A percentile compares a stretch with the other conserved stretches of the same genome.
phyloP scores from a whole-genome alignment of 2,329 filamentous ascomycete species.

The Parastagonospora avenae region DNA sequence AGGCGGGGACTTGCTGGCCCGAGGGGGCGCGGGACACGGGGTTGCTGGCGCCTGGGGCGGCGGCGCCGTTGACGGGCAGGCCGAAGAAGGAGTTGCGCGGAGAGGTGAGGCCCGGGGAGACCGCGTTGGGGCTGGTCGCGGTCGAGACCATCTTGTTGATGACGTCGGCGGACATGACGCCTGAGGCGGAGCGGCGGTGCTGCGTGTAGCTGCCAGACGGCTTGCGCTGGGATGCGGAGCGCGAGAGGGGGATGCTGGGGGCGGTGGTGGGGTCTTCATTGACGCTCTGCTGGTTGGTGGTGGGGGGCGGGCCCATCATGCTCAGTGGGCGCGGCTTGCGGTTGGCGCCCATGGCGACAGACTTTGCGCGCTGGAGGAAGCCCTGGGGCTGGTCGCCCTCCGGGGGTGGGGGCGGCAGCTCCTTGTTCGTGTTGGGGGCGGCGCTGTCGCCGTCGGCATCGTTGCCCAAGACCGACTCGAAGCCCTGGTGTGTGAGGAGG shows the following conservation, averaged over 20 bases:
- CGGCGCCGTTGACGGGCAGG: constrained; percentile 46
- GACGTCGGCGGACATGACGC: constrained; percentile 64
- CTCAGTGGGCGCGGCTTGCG: constrained; percentile 53
- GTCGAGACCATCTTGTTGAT: constrained; percentile 90
- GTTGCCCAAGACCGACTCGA: constrained; percentile 89
- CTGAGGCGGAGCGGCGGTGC: constrained; percentile 53
- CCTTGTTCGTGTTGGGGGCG: constrained; percentile 71
- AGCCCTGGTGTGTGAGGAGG: constrained; percentile 90
- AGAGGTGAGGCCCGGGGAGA: constrained; percentile 53
- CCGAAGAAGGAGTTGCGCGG: constrained; percentile 49
- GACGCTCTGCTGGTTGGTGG: constrained; percentile 25
- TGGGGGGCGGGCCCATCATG: constrained; percentile 31
- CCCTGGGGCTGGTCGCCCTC: constrained; percentile 53
- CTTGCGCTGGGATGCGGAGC: constrained; percentile 58
- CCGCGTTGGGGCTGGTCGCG: constrained; percentile 45
- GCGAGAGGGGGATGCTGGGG: constrained; percentile 73
- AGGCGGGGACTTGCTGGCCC: constrained; percentile 22
- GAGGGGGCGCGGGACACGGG: constrained; percentile 49
- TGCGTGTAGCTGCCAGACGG: constrained; percentile 45
- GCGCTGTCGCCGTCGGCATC: constrained; percentile 54
- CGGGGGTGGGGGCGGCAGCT: constrained; percentile 76
- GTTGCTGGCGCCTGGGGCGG: constrained; percentile 16
- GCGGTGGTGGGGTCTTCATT: constrained; percentile 72
- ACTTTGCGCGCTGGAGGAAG: constrained; percentile 65
- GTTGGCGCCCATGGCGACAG: constrained; percentile 56